Conservation (phyloP, 2,329 filamentous ascomycete species). For the Akanthomyces uredinophilus region DNA sequence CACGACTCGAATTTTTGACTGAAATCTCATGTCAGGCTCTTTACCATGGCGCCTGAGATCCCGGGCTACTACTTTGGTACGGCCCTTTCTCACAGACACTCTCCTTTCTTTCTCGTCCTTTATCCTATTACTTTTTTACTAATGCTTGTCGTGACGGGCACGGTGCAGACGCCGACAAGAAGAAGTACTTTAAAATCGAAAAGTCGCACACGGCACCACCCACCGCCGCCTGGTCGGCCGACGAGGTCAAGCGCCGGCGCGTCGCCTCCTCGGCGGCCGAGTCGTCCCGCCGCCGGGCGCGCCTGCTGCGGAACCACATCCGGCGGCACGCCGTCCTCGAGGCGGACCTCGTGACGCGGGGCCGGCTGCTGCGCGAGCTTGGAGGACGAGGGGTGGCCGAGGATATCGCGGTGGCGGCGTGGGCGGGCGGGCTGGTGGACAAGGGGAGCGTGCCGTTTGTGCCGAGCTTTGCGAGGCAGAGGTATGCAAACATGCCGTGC, state of each 20-base stretch:
- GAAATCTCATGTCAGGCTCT: too few relatives aligned
- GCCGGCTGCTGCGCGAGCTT: constrained; percentile 26
- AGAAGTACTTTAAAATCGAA: constrained; percentile 65
- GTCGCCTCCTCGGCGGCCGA: constrained; percentile 34
- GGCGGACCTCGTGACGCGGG: constrained; percentile 27
- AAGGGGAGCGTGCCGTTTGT: constrained; percentile 37
- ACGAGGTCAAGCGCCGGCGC: constrained; percentile 53
- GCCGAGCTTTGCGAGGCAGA: constrained; percentile 23
- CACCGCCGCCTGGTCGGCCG: constrained; percentile 49
- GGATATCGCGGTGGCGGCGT: constrained; percentile 29
- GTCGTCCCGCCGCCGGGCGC: constrained; percentile 23
- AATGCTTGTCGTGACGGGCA: background rate
- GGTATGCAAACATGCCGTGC: constrained; percentile 32
- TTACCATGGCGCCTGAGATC: constrained; percentile 33
- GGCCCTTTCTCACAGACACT: background rate
- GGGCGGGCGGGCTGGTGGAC: constrained; percentile 33
- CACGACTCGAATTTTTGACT: too few relatives aligned
- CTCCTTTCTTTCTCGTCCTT: background rate
- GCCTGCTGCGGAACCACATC: constrained; percentile 33
- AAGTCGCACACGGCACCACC: constrained; percentile 48
- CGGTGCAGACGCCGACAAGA: constrained; percentile 47
- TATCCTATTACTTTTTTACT: background rate
- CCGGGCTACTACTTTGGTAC: constrained; percentile 53
- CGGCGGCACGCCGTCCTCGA: constrained; percentile 29
- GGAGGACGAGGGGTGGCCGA: constrained; percentile 5